Evolutionary conservation across 1,284 basidiomycete species (phyloP).

Genomic region (Earliella scabrosa): DNA sequence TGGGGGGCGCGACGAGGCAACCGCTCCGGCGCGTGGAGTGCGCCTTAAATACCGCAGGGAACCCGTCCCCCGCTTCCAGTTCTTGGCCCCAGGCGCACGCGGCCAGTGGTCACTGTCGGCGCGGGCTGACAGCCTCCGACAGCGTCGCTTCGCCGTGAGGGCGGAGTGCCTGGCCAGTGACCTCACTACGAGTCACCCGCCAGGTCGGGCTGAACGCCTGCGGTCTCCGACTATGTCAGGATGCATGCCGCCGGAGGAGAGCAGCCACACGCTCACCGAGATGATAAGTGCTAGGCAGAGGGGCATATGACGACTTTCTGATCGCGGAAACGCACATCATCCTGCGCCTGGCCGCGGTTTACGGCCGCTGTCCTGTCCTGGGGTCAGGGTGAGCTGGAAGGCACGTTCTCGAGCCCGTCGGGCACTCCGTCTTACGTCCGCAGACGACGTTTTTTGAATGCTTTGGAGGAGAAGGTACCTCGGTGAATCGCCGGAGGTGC

Average conservation of each 20-base stretch:
- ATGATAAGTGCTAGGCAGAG: too few relatives aligned
- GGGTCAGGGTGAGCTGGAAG: too few relatives aligned
- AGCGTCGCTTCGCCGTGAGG: conserved; percentile 6
- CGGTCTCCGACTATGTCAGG: conserved; percentile 10
- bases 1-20: conserved; percentile 5
- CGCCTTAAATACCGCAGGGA: background rate
- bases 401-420: too few relatives aligned
- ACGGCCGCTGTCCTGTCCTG: background rate
- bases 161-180: conserved; percentile 18
- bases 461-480: conserved; percentile 2
- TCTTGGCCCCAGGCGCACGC: conserved; percentile 9
- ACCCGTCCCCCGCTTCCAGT: conserved; percentile 9
- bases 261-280: conserved; percentile 7
- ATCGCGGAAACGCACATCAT: conserved; percentile 15
- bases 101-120: conserved; percentile 4
- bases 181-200: too few relatives aligned
- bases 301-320: too few relatives aligned
- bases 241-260: background rate
- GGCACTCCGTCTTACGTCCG: conserved; percentile 7
- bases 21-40: background rate
- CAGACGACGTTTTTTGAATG: background rate
- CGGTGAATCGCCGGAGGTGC: conserved; percentile 14
- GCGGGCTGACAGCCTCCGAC: conserved; percentile 12
- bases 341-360: background rate
- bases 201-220: conserved; percentile 13